Base-by-base conservation (phyloP, 2,329 filamentous ascomycete genomes). In the Cladophialophora yegresii region DNA sequence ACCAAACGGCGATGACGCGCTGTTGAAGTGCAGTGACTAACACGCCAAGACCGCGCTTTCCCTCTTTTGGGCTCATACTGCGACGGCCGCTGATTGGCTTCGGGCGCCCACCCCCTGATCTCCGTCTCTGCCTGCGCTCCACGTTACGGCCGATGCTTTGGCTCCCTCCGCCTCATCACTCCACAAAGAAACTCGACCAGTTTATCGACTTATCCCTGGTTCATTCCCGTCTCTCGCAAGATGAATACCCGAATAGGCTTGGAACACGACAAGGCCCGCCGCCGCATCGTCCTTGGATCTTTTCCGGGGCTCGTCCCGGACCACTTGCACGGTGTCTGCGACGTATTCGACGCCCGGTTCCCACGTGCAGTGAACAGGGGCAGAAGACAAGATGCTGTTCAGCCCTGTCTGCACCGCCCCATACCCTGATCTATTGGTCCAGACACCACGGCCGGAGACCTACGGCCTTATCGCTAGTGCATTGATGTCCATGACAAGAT, bases 381-480 rank as follows among this genome's bases (percentile, higher is more conserved):
- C 16, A 43, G 23, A 50, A 20, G 47, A 2, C 23, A 50, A 22
- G 8, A 50, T 22, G 47, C 2, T 50, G 9, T 54, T 22, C 28
- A 16, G 51, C 51, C 51, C 23, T n/a, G 16, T 58, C 20, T 32
- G 36, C 36, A 12, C 16, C 10, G 43, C 20, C 43, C 16, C 26
- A 13, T 4, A 26, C 36, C 33, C 5, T 23, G 12, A 13, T 2
- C 30, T 20, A 33, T 58, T 58, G 40, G 55, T 32, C 28, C 40
- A 2, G 9, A 7, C 7, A 47, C 16, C 9, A 58, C 23, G 20
- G 26, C 26, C 23, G 13, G 22, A 49, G 5, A 23, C 36, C 23
- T 58, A 58, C 55, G 55, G 55, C 55, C 55, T 58, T 49, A 58
- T 58, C 55, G 40, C 55, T 32, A 33, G 54, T 22, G 23, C n/a